These are phyloP conservation scores for Backusella sp. DNA, from an alignment of 192 early-diverging fungal genomes.

Conservation along the genomic window DNA sequence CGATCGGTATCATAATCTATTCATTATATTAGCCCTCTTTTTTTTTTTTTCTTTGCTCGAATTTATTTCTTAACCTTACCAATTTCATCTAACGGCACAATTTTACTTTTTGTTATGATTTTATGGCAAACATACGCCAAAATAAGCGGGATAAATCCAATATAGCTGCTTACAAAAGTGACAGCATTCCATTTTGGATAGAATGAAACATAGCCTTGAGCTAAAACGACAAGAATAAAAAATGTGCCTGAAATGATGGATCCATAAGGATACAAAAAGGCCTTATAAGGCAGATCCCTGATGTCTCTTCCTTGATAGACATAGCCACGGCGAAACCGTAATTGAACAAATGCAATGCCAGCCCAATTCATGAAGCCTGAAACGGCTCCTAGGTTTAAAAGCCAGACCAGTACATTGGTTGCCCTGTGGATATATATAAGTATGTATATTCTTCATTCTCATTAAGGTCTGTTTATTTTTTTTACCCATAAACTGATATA, in stretches of 20 bases:
- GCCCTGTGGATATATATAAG: conserved; percentile 14
- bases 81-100: conserved; percentile 56
- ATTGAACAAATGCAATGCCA: conserved; percentile 71
- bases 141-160: conserved; percentile 59
- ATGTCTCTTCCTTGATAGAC: conserved; percentile 62
- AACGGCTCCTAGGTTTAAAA: conserved; percentile 60
- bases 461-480: neutral
- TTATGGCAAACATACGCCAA: conserved; percentile 60
- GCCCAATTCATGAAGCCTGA: conserved; percentile 78
- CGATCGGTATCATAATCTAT: conserved; percentile 18
- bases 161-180: conserved; percentile 55
- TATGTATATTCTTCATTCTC: neutral
- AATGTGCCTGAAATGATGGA: conserved; percentile 60
- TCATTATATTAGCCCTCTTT: neutral
- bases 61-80: conserved; percentile 28
- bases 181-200: conserved; percentile 47
- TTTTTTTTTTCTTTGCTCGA: neutral
- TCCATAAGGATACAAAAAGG: conserved; percentile 64
- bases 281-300: conserved; percentile 61
- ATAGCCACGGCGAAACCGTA: conserved; percentile 77
- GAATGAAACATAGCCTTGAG: conserved; percentile 56
- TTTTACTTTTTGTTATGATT: conserved; percentile 52
- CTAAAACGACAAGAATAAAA: conserved; percentile 56
- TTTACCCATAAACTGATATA: conserved; percentile 38
- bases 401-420: conserved; percentile 49